These are phyloP conservation scores for Trypanosoma cruzi DNA, from an alignment of 208 protist species.

Conservation along the genomic window DNA sequence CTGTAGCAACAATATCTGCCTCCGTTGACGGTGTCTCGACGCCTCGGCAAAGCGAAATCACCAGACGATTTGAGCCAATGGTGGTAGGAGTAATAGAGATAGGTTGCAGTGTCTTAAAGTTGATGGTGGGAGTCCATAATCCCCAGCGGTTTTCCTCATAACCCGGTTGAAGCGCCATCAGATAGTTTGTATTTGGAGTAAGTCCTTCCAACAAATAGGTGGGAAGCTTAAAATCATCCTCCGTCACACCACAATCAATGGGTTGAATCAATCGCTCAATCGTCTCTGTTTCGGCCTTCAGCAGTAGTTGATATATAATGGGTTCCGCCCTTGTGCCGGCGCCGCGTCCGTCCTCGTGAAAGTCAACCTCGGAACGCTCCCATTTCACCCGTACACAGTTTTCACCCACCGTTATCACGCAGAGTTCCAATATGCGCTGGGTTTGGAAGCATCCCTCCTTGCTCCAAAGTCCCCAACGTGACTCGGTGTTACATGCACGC, in stretches of 20 bases:
- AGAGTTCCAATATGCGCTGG: constrained; percentile 48
- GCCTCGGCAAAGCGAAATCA: constrained; percentile 42
- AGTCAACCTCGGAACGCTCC: constrained; percentile 51
- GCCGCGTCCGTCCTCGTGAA: constrained; percentile 19
- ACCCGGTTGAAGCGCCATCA: constrained; percentile 83
- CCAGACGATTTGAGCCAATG: constrained; percentile 36
- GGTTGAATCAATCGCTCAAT: constrained; percentile 32
- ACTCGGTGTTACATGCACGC: constrained; percentile 67
- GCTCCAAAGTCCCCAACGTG: constrained; percentile 89
- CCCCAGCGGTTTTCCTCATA: constrained; percentile 85
- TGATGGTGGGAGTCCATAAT: constrained; percentile 70
- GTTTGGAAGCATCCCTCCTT: constrained; percentile 78
- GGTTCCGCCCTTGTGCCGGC: constrained; percentile 18
- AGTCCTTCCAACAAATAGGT: constrained; percentile 69
- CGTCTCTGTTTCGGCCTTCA: constrained; percentile 26
- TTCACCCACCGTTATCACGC: constrained; percentile 63
- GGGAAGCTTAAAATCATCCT: constrained; percentile 29
- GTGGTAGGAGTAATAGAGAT: constrained; percentile 43
- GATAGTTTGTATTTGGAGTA: constrained; percentile 67
- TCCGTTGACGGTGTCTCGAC: constrained; percentile 2
- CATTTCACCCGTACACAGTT: constrained; percentile 77
- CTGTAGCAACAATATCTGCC: neutral
- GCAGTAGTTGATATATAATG: constrained; percentile 34
- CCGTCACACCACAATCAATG: constrained; percentile 22
- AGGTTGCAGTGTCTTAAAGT: constrained; percentile 64